These are phyloP conservation scores for Lipomyces chichibuensis DNA, from an alignment of 805 yeast species.

Conservation along the genomic window DNA sequence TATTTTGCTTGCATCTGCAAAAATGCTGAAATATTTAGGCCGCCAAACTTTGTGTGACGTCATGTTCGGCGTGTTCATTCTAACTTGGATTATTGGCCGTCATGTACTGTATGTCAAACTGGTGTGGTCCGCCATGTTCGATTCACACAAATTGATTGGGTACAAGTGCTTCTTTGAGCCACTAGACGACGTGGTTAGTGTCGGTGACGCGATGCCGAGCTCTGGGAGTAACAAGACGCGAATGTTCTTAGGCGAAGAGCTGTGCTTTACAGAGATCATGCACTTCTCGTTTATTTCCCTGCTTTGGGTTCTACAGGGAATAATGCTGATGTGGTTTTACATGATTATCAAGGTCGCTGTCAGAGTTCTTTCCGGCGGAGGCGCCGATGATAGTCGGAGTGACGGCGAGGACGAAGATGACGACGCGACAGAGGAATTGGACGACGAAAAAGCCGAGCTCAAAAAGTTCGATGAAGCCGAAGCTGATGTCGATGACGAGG, in stretches of 20 bases:
- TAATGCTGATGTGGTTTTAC: conserved; percentile 73
- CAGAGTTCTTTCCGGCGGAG: conserved; percentile 68
- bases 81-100: conserved; percentile 70
- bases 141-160: conserved; percentile 50
- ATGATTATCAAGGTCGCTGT: conserved; percentile 70
- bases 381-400: conserved; percentile 86
- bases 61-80: conserved; percentile 66
- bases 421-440: conserved; percentile 3
- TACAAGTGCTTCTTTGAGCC: conserved; percentile 32
- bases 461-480: conserved; percentile 2
- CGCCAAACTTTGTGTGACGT: conserved; percentile 62
- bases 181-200: conserved; percentile 19
- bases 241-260: conserved; percentile 31
- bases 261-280: conserved; percentile 43
- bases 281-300: conserved; percentile 55
- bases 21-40: conserved; percentile 74
- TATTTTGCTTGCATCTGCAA: conserved; percentile 69
- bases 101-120: conserved; percentile 75
- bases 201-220: conserved; percentile 14
- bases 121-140: conserved; percentile 59
- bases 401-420: conserved; percentile 64
- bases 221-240: conserved; percentile 15
- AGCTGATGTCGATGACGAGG: conserved; percentile 15
- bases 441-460: conserved; percentile 6
- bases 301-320: conserved; percentile 65